Evolutionary conservation across 208 protist genomes (phyloP), one percentile per base, ranked within the genome.

Genomic region (Wallacemonas sp.): DNA sequence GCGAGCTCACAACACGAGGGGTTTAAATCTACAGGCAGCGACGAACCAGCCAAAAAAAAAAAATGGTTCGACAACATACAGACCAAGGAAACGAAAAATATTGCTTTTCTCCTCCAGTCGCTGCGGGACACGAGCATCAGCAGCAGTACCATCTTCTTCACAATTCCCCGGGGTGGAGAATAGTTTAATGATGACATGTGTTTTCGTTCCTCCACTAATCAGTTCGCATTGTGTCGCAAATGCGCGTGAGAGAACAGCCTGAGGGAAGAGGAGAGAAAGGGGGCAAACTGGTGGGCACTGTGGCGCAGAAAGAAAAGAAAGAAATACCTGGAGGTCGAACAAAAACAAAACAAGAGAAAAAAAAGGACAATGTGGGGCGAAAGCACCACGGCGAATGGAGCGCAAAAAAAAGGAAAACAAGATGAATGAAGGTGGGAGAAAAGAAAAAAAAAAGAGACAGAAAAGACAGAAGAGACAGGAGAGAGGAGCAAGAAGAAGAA

Each of bases 301-400:
- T 44, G 48, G 10, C 22, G 48, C 48, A 55, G n/a, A 23, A 11
- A 48, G 28, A 66, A 66, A 1, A 25, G 28, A 26, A 49, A 49
- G 20, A 22, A 41, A 41, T 7, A 41, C 10, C 36, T 41, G 36
- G 36, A 41, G 46, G 10, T 22, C 25, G 31, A 33, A 33, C 29
- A 38, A 57, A 33, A 48, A 57, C 5, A 57, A 57, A 57, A 57
- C 16, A 62, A 62, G 5, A 45, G 11, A 62, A 62, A n/a, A 44
- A 44, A 16, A 62, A 44, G 23, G 25, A 33, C 25, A 33, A 22
- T 57, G 49, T 33, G 49, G 49, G 26, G 20, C 20, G n/a, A 10
- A 57, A 57, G 28, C 49, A 33, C 26, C 49, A 33, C 25, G 49
- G 44, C 44, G 44, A 49, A 49, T 49, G 44, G 20, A 22, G 44